A percentile compares a stretch with the other conserved stretches of the same genome.
Evolutionary conservation across 2,329 filamentous ascomycete genomes (phyloP).

Genomic region (Sphaerulina musiva): DNA sequence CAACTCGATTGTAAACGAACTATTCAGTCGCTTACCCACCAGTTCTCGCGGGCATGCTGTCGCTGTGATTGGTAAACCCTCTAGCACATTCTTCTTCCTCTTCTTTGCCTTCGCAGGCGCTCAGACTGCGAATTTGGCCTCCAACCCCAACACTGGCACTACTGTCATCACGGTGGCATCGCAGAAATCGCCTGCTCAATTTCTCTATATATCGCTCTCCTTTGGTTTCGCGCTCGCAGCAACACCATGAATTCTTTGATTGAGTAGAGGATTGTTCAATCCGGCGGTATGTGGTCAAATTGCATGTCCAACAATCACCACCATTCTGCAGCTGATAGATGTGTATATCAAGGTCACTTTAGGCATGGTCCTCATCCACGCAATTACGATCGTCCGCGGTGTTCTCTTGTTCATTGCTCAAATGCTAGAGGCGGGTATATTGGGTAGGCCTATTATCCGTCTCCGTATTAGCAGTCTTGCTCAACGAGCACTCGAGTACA

Average conservation of each 20-base stretch:
- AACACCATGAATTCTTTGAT: slow-evolving; percentile 38
- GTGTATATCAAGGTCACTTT: too few species aligned
- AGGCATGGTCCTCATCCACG: too few species aligned
- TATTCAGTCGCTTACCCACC: too few species aligned
- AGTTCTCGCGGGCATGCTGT: slow-evolving; percentile 25
- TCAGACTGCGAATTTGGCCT: slow-evolving; percentile 40
- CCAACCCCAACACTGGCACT: slow-evolving; percentile 20
- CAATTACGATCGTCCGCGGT: too few species aligned
- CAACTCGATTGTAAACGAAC: too few species aligned
- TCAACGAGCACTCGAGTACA: too few species aligned
- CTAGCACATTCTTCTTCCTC: slow-evolving; percentile 42
- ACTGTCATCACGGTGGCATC: slow-evolving; percentile 23
- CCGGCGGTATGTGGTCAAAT: slow-evolving; percentile 24
- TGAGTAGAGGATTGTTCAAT: slow-evolving; percentile 34
- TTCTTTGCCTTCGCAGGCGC: slow-evolving; percentile 42
- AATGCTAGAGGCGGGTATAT: too few species aligned
- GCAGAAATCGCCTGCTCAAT: slow-evolving; percentile 33
- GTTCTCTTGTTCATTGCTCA: too few species aligned
- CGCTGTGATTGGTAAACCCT: slow-evolving; percentile 36
- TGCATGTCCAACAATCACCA: too few species aligned
- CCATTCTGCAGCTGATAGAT: too few species aligned
- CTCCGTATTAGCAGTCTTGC: too few species aligned
- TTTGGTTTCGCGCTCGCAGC: slow-evolving; percentile 40
- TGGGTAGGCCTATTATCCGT: too few species aligned
- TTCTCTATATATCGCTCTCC: slow-evolving; percentile 36